These are phyloP conservation scores for Leccinum incarnatum DNA, from an alignment of 768 basidiomycete species.

Conservation along the genomic window DNA sequence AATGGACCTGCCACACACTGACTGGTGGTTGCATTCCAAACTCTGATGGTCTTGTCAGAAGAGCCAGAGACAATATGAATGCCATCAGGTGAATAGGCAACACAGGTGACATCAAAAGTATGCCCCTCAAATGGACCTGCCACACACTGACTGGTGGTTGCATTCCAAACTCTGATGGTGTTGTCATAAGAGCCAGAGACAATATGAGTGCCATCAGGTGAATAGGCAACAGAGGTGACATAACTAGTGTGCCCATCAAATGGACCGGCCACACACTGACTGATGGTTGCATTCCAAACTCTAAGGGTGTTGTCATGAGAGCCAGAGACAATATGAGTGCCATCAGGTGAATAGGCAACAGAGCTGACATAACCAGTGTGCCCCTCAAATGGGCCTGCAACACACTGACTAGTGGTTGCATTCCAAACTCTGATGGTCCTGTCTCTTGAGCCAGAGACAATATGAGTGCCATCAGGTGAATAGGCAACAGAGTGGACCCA, in stretches of 20 bases:
- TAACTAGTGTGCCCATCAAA: not conserved
- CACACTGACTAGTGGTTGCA: not conserved
- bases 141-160: not conserved
- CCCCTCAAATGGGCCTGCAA: not conserved
- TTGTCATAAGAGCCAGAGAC: not conserved
- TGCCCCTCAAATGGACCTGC: not conserved
- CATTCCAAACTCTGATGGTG: not conserved
- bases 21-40: too few relatives aligned
- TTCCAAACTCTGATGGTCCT: not conserved
- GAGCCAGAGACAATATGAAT: too few relatives aligned
- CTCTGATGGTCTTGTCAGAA: too few relatives aligned
- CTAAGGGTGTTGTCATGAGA: not conserved
- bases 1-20: too few relatives aligned
- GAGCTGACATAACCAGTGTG: not conserved
- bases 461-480: too few relatives aligned
- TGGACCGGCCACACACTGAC: not conserved
- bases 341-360: too few relatives aligned
- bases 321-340: too few relatives aligned
- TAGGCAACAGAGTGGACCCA: too few relatives aligned
- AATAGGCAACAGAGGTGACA: too few relatives aligned
- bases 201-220: too few relatives aligned
- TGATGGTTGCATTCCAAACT: not conserved
- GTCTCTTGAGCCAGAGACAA: too few relatives aligned
- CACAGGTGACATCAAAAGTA: fast-evolving
- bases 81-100: too few relatives aligned